A percentile compares a stretch with the other conserved stretches of the same genome.
phyloP scores from a whole-genome alignment of 2,329 filamentous ascomycete species.

The Botrytis pseudocinerea region DNA sequence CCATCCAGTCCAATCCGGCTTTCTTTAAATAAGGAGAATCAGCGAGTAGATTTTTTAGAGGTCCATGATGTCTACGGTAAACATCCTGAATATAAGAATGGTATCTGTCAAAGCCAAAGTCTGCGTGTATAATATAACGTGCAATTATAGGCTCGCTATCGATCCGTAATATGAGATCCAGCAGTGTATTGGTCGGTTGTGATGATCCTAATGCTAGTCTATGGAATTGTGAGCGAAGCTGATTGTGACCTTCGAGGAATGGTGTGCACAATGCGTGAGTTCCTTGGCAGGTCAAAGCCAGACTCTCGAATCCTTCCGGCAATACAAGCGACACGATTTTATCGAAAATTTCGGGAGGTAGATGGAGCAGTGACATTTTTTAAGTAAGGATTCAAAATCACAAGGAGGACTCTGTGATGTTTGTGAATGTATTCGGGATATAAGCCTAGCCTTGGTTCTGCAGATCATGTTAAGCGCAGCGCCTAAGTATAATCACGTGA shows the following conservation, averaged over 20 bases:
- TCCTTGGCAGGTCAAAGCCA: background rate
- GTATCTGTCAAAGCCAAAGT: background rate
- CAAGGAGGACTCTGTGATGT: background rate
- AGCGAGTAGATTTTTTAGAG: background rate
- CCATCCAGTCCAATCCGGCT: background rate
- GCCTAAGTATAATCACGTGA: background rate
- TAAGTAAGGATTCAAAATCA: background rate
- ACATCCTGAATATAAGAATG: background rate
- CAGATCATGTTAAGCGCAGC: background rate
- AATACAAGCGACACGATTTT: background rate
- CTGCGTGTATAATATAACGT: background rate
- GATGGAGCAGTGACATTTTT: background rate
- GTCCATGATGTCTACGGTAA: background rate
- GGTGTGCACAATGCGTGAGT: background rate
- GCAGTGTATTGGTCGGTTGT: background rate
- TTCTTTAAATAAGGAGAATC: background rate
- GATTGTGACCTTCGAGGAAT: background rate
- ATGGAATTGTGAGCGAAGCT: background rate
- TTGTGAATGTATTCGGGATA: background rate
- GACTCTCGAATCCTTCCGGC: background rate
- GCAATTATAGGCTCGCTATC: background rate
- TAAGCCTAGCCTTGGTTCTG: background rate
- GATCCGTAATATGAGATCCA: background rate
- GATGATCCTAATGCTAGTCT: background rate
- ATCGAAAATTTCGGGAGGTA: background rate